Conservation (phyloP, 352 stramenopile genomes). For the Phytophthora pinifolia region DNA sequence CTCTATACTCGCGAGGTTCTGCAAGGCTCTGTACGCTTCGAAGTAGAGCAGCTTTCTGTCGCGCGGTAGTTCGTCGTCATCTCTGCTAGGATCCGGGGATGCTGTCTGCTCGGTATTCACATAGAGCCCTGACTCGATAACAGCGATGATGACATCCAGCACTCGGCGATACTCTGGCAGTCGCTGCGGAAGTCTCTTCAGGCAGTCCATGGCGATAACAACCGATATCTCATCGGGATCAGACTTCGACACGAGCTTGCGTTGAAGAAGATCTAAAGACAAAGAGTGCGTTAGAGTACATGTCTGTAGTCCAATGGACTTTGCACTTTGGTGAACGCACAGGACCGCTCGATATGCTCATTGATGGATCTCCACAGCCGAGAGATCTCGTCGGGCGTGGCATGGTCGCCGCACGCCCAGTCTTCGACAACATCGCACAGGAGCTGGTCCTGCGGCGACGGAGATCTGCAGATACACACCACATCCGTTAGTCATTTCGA, state of each 20-base stretch:
- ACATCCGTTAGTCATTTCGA: not conserved
- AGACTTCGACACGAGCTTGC: conserved; percentile 41
- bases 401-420: conserved; percentile 50
- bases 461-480: conserved; percentile 10
- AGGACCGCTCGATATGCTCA: conserved; percentile 69
- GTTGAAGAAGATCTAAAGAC: conserved; percentile 55
- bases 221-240: conserved; percentile 55
- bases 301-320: not conserved
- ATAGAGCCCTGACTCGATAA: conserved; percentile 58
- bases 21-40: conserved; percentile 37
- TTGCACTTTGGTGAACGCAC: conserved; percentile 28
- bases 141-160: conserved; percentile 47
- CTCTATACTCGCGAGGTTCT: conserved; percentile 1
- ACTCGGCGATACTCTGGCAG: conserved; percentile 67
- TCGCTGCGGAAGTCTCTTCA: conserved; percentile 52
- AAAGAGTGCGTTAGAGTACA: conserved; percentile 3
- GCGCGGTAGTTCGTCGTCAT: conserved; percentile 5
- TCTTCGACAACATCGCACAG: conserved; percentile 68
- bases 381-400: conserved; percentile 44
- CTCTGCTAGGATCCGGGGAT: conserved; percentile 8
- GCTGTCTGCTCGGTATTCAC: conserved; percentile 8
- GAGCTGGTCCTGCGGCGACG: conserved; percentile 38
- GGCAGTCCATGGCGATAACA: conserved; percentile 71
- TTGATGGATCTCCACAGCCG: conserved; percentile 63
- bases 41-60: conserved; percentile 44